Percentiles rank a stretch among this genome's conserved stretches.
These are phyloP conservation scores for Pseudogymnoascus sp. DNA, from an alignment of 2,329 filamentous ascomycete genomes.

Conservation along the genomic window DNA sequence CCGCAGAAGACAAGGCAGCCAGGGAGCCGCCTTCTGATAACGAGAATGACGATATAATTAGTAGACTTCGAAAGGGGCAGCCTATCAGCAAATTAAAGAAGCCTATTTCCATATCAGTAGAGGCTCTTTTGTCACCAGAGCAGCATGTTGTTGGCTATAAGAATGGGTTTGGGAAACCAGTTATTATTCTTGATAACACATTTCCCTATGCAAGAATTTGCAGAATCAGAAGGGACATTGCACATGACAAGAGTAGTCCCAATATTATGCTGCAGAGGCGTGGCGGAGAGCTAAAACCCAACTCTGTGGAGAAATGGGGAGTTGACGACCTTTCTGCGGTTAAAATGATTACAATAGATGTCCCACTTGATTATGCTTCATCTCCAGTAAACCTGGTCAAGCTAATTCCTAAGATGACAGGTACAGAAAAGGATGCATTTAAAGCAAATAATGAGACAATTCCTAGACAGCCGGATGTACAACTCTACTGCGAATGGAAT, in stretches of 20 bases:
- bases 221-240: constrained; percentile 11
- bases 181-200: constrained; percentile 9
- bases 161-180: constrained; percentile 10
- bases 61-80: constrained; percentile 1
- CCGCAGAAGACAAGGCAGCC: not conserved
- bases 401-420: not conserved
- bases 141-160: constrained; percentile 9
- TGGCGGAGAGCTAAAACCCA: constrained; percentile 7
- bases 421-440: not conserved
- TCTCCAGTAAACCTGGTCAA: not conserved
- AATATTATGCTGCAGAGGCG: constrained; percentile 12
- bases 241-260: not conserved
- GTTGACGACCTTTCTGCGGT: not conserved
- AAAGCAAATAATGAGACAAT: not conserved
- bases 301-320: not conserved
- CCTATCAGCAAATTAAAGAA: constrained; percentile 3
- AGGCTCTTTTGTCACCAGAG: not conserved
- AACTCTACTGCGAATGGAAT: not conserved
- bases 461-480: not conserved
- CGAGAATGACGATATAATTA: constrained; percentile 7
- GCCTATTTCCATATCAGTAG: not conserved
- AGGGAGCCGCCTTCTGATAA: not conserved
- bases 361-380: not conserved
- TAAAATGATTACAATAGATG: not conserved
- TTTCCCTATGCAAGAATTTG: constrained; percentile 12